Base-by-base conservation (phyloP, 345 rosid species). In the Physaria fendleri region DNA sequence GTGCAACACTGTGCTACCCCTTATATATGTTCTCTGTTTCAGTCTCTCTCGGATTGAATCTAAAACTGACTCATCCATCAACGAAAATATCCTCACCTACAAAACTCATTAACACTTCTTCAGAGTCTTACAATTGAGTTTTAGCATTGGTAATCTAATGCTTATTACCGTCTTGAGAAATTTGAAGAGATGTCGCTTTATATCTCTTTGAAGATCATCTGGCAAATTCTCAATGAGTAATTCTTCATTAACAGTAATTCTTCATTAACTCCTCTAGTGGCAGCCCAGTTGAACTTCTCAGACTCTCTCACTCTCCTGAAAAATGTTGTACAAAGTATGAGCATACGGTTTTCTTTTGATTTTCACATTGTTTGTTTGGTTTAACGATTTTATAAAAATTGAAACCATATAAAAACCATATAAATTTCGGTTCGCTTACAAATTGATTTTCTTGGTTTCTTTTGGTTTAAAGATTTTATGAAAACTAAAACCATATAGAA, bases 201-300 rank as follows among this genome's bases (percentile, higher is more conserved):
- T 83, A 11, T 91, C 94, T 73, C 82, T 81, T 50, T 82, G 96
- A 63, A 91, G 78, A 52, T 87, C 96, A 65, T 91, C 98, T 1
- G 96, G 95, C 76, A 91, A 71, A 75, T 79, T 81, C 64, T 79
- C 78, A 43, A 91, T 47, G 7, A 87, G 85, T 67, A 64, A 41
- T 41, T 74, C 90, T 68, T 85, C 98, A 32, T 85, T 82, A 42
- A 85, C 85, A 87, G 85, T 67, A 64, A 41, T 41, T 74, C 90
- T 68, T 85, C 98, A 32, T 85, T 82, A 42, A 85, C 85, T 23
- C 98, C 98, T 81, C 95, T 82, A 4, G 95, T 88, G 13, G 88
- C 86, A 59, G 94, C 86, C 96, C 96, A 91, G 65, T 72, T 71
- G 43, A 76, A 88, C 43, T 87, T 68, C 76, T 91, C 98, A 65